Base-by-base conservation (phyloP, 2,329 filamentous ascomycete species). In the Scopulariopsis brevicaulis region DNA sequence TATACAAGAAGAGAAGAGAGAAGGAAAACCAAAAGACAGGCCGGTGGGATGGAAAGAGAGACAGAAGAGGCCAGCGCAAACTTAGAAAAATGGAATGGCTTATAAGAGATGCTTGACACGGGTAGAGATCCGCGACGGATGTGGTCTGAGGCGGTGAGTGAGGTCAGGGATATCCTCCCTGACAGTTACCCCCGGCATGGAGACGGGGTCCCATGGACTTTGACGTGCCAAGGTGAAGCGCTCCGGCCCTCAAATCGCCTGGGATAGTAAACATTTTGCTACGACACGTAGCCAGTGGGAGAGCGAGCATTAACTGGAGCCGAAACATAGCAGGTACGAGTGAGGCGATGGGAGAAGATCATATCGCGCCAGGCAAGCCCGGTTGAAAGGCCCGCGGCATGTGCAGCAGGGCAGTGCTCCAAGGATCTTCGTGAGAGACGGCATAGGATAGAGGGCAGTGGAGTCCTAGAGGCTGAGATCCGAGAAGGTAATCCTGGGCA, bases 51-150 rank as follows among this genome's bases (percentile, higher is more conserved):
- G 48, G 25, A 56, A 52, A 43, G 48, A 56, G 51, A 48, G 48
- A 40, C 25, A 18, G 22, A 20, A 34, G 40, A 55, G n/a, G 48
- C 4, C 14, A 55, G 28, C 14, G 12, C 37, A 55, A 58, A 55
- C 53, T 53, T 53, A 52, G 57, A 54, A 53, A 56, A 54, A 53
- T 46, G 54, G 54, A 54, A 53, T 34, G 43, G 32, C 54, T 56
- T 59, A 56, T 53, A 56, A 32, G 58, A 54, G 34, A 8, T 28
- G 58, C 53, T 54, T 58, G 57, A 58, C 55, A 53, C 25, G 18
- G 40, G 24, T 54, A 54, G 24, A 48, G 58, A 59, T 59, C 58
- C 58, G 58, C 58, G 58, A 59, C 58, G 34, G 22, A 28, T 35
- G 15, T 32, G 43, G 58, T 59, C 58, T 54, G 58, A 56, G 46